These are phyloP conservation scores for Pythium folliculosum DNA, from an alignment of 352 stramenopile genomes.

Conservation along the genomic window DNA sequence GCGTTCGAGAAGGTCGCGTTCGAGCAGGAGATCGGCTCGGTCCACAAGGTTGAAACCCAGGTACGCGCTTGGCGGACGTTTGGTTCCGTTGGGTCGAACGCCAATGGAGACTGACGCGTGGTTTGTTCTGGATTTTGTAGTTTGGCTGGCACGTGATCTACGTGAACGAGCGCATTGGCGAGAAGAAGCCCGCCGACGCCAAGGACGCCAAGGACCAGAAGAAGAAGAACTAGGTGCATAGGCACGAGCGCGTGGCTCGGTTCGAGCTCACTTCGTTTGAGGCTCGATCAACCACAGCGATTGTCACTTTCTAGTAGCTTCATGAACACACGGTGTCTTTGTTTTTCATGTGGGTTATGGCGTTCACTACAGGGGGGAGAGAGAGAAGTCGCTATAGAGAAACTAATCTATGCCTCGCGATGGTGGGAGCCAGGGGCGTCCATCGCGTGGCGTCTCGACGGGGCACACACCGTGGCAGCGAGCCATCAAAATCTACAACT, in stretches of 20 bases:
- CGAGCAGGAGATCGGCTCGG: conserved; percentile 58
- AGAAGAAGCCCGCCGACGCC: conserved; percentile 34
- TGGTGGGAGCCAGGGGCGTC: background rate
- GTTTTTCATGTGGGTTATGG: background rate
- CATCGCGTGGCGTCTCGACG: too few relatives aligned
- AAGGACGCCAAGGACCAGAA: conserved; percentile 21
- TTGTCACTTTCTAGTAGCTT: too few relatives aligned
- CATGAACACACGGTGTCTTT: background rate
- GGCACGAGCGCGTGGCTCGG: background rate
- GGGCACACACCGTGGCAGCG: too few relatives aligned
- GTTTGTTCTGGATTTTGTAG: too few relatives aligned
- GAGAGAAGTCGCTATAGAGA: too few relatives aligned
- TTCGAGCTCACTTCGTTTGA: background rate
- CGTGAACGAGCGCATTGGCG: conserved; percentile 65
- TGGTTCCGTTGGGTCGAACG: background rate
- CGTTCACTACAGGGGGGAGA: too few relatives aligned
- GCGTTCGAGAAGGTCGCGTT: conserved; percentile 79
- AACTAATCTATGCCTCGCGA: too few relatives aligned
- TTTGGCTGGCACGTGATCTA: conserved; percentile 82
- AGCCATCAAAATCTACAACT: conserved; percentile 1
- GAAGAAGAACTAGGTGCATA: conserved; percentile 24
- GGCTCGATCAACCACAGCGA: too few relatives aligned
- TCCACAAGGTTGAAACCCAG: conserved; percentile 87
- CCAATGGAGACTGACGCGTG: background rate
- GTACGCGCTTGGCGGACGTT: conserved; percentile 10